Evolutionary conservation across 2,329 filamentous ascomycete genomes (phyloP).

Genomic region (Mycosphaerella sp.): DNA sequence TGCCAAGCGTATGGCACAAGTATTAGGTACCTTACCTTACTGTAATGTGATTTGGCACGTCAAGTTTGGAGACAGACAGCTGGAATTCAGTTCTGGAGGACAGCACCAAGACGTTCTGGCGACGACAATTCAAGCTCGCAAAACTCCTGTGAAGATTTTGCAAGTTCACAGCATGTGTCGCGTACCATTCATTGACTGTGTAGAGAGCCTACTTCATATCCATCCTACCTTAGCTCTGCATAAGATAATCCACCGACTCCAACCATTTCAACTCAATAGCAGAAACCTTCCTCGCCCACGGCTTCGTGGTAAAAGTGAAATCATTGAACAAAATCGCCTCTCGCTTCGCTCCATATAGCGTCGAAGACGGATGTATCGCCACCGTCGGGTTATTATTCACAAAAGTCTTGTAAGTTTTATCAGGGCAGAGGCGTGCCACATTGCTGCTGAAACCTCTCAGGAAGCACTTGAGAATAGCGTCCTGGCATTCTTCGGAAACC

Average conservation of each 20-base stretch:
- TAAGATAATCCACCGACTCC: slow-evolving; percentile 39
- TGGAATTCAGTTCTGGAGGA: no score
- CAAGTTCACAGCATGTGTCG: no score
- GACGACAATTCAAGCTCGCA: no score
- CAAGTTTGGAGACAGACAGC: no score
- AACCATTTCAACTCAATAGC: slow-evolving; percentile 59
- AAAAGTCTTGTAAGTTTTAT: slow-evolving; percentile 43
- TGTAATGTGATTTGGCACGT: no score
- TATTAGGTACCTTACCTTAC: no score
- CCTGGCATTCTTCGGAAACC: slow-evolving; percentile 40
- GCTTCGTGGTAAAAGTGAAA: slow-evolving; percentile 59
- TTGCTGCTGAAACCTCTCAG: slow-evolving; percentile 55
- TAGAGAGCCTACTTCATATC: no score
- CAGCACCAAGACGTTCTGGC: no score
- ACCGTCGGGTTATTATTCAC: slow-evolving; percentile 54
- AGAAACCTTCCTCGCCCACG: slow-evolving; percentile 57
- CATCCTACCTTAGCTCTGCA: background rate
- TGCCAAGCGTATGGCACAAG: no score
- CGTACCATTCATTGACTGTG: no score
- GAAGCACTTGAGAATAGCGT: slow-evolving; percentile 53
- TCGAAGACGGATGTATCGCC: slow-evolving; percentile 57
- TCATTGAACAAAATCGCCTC: slow-evolving; percentile 61
- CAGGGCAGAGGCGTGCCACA: slow-evolving; percentile 47
- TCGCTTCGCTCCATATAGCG: slow-evolving; percentile 52
- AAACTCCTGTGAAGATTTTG: no score